Conservation (phyloP, 2,329 filamentous ascomycete species). For the Fusarium citri region DNA sequence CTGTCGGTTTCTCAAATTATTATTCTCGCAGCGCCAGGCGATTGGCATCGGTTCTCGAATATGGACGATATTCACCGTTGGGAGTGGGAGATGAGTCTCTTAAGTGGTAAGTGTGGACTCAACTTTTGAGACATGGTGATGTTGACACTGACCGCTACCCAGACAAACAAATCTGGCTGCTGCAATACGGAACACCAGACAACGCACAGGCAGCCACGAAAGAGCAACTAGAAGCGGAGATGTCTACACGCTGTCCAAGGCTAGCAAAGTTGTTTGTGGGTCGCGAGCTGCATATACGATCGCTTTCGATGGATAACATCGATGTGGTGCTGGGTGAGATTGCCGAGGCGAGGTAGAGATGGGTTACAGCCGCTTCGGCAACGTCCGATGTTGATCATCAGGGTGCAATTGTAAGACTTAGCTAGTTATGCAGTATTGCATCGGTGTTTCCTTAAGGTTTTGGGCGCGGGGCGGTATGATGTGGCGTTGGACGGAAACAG, state of each 20-base stretch:
- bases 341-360: slow-evolving; percentile 1
- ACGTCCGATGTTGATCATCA: background rate
- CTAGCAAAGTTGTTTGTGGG: slow-evolving; percentile 8
- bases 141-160: background rate
- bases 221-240: background rate
- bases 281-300: slow-evolving; percentile 13
- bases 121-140: fast-evolving
- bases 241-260: slow-evolving; percentile 1
- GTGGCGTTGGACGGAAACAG: background rate
- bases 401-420: background rate
- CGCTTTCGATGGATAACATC: slow-evolving; percentile 20
- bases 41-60: slow-evolving; percentile 13
- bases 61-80: slow-evolving; percentile 25
- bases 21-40: background rate
- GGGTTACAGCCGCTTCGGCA: background rate
- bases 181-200: slow-evolving; percentile 15
- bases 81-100: slow-evolving; percentile 29
- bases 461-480: background rate
- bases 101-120: background rate
- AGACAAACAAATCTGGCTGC: slow-evolving; percentile 27
- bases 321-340: slow-evolving; percentile 20
- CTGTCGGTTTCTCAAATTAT: slow-evolving; percentile 8
- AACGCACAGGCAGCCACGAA: background rate
- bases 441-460: background rate
- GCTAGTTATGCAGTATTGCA: background rate